A percentile compares a stretch with the other conserved stretches of the same genome.
Conservation (phyloP, 176 grass and related monocot genomes). For the Carex pumila region DNA sequence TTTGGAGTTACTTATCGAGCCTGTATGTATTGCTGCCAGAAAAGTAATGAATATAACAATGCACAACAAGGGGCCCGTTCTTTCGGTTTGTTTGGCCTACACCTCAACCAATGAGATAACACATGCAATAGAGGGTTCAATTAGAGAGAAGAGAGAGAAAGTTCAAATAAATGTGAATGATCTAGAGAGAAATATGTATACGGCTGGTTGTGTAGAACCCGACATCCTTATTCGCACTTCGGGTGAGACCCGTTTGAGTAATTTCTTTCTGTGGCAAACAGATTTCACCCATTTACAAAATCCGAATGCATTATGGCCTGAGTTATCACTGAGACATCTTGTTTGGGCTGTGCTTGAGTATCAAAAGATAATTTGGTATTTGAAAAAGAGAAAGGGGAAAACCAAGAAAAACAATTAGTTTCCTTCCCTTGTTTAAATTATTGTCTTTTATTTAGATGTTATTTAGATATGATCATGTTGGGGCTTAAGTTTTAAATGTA, state of each 20-base stretch:
- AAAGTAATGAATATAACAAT: constrained; percentile 48
- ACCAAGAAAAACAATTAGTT: constrained; percentile 12
- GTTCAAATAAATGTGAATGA: constrained; percentile 27
- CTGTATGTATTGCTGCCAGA: constrained; percentile 46
- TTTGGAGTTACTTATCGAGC: constrained; percentile 46
- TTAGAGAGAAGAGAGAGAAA: constrained; percentile 30
- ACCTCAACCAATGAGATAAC: constrained; percentile 72
- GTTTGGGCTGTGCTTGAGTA: constrained; percentile 68
- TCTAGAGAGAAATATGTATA: constrained; percentile 61
- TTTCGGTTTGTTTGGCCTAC: constrained; percentile 74
- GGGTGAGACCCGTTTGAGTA: constrained; percentile 68
- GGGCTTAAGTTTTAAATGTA: no score
- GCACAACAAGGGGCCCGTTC: constrained; percentile 48
- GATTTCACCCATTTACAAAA: constrained; percentile 65
- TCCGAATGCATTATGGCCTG: constrained; percentile 57
- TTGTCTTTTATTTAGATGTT: no score
- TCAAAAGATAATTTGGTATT: constrained; percentile 44
- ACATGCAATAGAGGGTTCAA: constrained; percentile 36
- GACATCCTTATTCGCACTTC: constrained; percentile 72
- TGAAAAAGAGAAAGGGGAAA: constrained; percentile 33
- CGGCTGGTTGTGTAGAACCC: constrained; percentile 43
- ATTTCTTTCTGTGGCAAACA: constrained; percentile 77
- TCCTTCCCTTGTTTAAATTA: no score
- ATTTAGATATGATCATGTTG: no score
- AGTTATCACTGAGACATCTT: constrained; percentile 61